Evolutionary conservation across 495 filamentous ascomycete species (phyloP), one percentile per base, ranked within the genome.

Genomic region (Penicillium diatomitis): DNA sequence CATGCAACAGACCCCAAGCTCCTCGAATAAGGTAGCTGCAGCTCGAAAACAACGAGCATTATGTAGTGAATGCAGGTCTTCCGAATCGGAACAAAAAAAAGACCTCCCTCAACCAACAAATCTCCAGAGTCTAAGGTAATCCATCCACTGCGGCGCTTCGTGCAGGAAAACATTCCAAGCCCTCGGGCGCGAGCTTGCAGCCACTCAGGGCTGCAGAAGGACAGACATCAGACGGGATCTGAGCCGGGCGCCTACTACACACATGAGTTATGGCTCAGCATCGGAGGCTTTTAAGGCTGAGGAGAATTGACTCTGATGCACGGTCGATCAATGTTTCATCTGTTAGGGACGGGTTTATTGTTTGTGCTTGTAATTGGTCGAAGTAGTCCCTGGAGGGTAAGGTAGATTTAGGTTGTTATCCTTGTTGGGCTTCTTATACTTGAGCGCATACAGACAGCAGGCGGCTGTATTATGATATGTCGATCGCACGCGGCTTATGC

Each of bases 141-240:
- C 20, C 20, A 20, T 48, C 65, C 63, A 66, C 65, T 42, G 31
- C 47, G 57, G 63, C 65, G 65, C 63, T 55, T 68, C 20, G 20
- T 20, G 57, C 52, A 55, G 46, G 20, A 44, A 9, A 51, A 38
- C 54, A 53, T 48, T 47, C 41, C 20, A 45, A 54, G 6, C 36
- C 48, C 50, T 30, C 53, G 59, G 51, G 43, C 44, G 41, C 41
- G 20, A 20, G 20, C 42, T 64, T 53, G 56, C 56, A 60, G 54
- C 67, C 67, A 68, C 59, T 58, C 55, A 47, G 51, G 58, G 44
- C 46, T 8, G 11, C 38, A 46, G 45, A 50, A 48, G 39, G 50
- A 46, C 45, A 32, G 43, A 8, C 20, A 20, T 20, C 20, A 2
- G 20, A 20, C 20, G 20, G 20, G 31, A 60, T 55, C 56, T 65